Percentiles rank a stretch among this genome's conserved stretches.
These are phyloP conservation scores for Globisporangium barbulae DNA, from an alignment of 352 stramenopile genomes.

Conservation along the genomic window DNA sequence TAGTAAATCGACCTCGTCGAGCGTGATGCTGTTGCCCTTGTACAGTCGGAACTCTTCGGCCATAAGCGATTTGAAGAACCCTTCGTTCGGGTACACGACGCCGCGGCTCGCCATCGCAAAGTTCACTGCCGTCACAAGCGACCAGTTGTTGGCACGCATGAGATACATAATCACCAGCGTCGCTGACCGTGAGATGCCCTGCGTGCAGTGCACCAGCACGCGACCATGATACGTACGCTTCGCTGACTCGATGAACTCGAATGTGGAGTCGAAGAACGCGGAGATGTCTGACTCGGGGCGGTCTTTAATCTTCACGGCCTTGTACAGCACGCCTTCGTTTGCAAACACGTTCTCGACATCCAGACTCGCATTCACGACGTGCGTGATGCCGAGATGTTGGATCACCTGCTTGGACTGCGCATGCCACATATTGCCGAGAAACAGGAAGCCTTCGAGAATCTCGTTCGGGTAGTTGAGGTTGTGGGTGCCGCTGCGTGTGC, in stretches of 20 bases:
- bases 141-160: constrained; percentile 82
- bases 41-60: constrained; percentile 74
- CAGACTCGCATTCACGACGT: constrained; percentile 81
- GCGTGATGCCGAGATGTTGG: constrained; percentile 77
- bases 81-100: constrained; percentile 83
- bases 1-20: constrained; percentile 69
- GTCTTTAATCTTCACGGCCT: constrained; percentile 83
- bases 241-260: constrained; percentile 73
- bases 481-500: constrained; percentile 81
- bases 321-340: constrained; percentile 63
- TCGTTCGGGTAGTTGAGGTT: constrained; percentile 89
- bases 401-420: constrained; percentile 74
- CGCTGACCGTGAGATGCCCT: constrained; percentile 79
- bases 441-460: constrained; percentile 84
- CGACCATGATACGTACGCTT: constrained; percentile 73
- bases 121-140: constrained; percentile 79
- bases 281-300: constrained; percentile 64
- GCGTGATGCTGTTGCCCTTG: constrained; percentile 68
- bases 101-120: constrained; percentile 71
- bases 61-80: constrained; percentile 76
- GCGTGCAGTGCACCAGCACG: constrained; percentile 82
- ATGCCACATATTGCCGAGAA: constrained; percentile 89
- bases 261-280: constrained; percentile 65
- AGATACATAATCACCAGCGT: constrained; percentile 87
- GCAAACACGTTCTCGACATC: constrained; percentile 78